phyloP scores from a whole-genome alignment of 2,329 filamentous ascomycete genomes.

The Aspergillus uvarum region DNA sequence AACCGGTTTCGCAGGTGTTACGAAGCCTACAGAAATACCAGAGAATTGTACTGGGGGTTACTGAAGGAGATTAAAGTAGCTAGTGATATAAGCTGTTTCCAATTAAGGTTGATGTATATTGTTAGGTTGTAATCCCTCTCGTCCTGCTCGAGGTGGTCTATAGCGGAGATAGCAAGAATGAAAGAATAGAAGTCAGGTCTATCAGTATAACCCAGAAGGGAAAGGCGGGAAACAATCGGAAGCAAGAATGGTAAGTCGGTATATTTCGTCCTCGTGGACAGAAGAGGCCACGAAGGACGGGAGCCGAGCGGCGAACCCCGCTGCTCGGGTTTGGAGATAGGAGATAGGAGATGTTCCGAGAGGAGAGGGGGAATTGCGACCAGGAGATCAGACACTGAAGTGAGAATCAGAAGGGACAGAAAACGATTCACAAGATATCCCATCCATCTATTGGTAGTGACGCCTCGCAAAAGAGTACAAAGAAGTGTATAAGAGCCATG shows the following conservation, averaged over 20 bases:
- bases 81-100: neutral
- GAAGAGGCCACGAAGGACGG: too few species aligned
- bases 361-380: neutral
- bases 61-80: neutral
- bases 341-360: conserved; percentile 2
- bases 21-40: neutral
- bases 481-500: conserved; percentile 8
- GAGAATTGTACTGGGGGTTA: neutral
- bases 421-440: conserved; percentile 22
- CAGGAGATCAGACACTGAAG: neutral
- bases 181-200: neutral
- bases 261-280: too few species aligned
- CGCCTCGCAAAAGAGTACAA: conserved; percentile 25
- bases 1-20: neutral
- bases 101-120: neutral
- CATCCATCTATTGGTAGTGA: conserved; percentile 27
- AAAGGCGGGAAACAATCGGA: conserved; percentile 8
- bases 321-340: neutral
- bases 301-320: neutral
- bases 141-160: conserved; percentile 14
- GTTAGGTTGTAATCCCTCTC: neutral
- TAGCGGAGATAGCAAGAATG: neutral
- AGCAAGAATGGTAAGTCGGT: conserved; percentile 13
- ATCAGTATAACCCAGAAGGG: neutral
- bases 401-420: conserved; percentile 13